These are phyloP conservation scores for Shiraia sp. DNA, from an alignment of 2,329 filamentous ascomycete species.

Conservation along the genomic window DNA sequence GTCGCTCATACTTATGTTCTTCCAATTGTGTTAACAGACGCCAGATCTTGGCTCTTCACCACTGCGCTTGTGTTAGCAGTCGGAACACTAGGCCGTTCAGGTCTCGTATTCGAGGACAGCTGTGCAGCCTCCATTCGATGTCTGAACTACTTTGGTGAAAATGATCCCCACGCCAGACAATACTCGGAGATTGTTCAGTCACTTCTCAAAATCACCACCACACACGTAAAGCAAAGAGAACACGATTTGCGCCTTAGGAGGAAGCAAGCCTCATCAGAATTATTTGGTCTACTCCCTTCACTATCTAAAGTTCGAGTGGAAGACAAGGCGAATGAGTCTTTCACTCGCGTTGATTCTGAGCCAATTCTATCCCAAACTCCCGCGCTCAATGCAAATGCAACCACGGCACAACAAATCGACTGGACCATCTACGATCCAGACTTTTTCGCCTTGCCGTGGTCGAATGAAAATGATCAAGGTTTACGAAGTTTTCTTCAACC, in stretches of 20 bases:
- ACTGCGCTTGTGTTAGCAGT: slow-evolving; percentile 34
- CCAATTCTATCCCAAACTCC: slow-evolving; percentile 3
- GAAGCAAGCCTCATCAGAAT: slow-evolving; percentile 33
- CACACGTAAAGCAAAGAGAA: slow-evolving; percentile 31
- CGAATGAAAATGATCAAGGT: slow-evolving; percentile 35
- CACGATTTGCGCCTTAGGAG: slow-evolving; percentile 23
- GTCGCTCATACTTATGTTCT: not conserved
- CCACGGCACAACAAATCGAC: slow-evolving; percentile 19
- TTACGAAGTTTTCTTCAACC: slow-evolving; percentile 37
- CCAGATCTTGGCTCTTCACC: slow-evolving; percentile 37
- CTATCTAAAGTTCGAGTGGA: slow-evolving; percentile 2
- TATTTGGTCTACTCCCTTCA: slow-evolving; percentile 31
- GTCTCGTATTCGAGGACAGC: slow-evolving; percentile 22
- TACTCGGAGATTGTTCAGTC: slow-evolving; percentile 33
- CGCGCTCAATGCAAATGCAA: slow-evolving; percentile 5
- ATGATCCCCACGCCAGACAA: slow-evolving; percentile 36
- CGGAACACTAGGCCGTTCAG: slow-evolving; percentile 28
- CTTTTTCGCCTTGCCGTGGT: slow-evolving; percentile 36
- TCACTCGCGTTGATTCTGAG: slow-evolving; percentile 3
- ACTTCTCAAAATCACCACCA: slow-evolving; percentile 27
- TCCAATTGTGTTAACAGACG: slow-evolving; percentile 1
- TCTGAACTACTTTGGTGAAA: slow-evolving; percentile 31
- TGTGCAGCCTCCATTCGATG: slow-evolving; percentile 28
- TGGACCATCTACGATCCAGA: slow-evolving; percentile 40
- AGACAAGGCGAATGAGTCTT: not conserved